Percentiles rank a stretch among this genome's conserved stretches.
phyloP scores from a whole-genome alignment of 192 early-diverging fungal species.

The Coemansia sp. region DNA sequence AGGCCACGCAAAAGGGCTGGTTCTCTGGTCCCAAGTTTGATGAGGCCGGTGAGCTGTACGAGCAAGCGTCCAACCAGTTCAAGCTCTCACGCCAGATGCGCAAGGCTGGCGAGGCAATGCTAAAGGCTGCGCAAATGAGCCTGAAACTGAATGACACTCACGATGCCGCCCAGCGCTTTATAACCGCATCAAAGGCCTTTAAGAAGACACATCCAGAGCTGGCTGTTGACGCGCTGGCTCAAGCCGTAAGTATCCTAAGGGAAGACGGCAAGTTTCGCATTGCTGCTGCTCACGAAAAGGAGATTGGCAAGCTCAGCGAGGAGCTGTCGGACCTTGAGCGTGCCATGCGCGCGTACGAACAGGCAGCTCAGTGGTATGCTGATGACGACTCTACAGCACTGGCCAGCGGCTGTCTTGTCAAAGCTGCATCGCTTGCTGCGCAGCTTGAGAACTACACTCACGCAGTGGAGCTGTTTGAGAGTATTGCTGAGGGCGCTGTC shows the following conservation, averaged over 20 bases:
- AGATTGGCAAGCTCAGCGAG: conserved; percentile 91
- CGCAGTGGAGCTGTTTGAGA: conserved; percentile 89
- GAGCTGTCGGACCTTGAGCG: conserved; percentile 76
- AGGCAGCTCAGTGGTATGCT: conserved; percentile 91
- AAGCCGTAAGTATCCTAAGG: conserved; percentile 79
- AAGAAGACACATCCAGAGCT: conserved; percentile 82
- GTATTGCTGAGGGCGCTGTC: conserved; percentile 75
- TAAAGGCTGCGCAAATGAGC: conserved; percentile 78
- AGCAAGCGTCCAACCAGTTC: conserved; percentile 88
- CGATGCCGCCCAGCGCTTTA: conserved; percentile 81
- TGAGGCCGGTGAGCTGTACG: conserved; percentile 92
- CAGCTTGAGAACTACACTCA: conserved; percentile 84
- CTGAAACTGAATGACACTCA: conserved; percentile 74
- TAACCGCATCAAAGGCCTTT: conserved; percentile 86
- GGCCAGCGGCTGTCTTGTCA: conserved; percentile 86
- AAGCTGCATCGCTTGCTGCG: conserved; percentile 88
- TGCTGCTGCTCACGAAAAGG: conserved; percentile 93
- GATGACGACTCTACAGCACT: conserved; percentile 89
- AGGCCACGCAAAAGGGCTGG: conserved; percentile 62
- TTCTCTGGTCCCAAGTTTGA: conserved; percentile 85
- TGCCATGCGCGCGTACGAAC: conserved; percentile 84
- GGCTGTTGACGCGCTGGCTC: conserved; percentile 69
- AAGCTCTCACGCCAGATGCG: conserved; percentile 88
- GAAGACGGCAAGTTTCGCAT: conserved; percentile 82
- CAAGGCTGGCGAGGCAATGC: conserved; percentile 92